Conservation (phyloP, 345 rosid species). For the Rhodamnia argentea region DNA sequence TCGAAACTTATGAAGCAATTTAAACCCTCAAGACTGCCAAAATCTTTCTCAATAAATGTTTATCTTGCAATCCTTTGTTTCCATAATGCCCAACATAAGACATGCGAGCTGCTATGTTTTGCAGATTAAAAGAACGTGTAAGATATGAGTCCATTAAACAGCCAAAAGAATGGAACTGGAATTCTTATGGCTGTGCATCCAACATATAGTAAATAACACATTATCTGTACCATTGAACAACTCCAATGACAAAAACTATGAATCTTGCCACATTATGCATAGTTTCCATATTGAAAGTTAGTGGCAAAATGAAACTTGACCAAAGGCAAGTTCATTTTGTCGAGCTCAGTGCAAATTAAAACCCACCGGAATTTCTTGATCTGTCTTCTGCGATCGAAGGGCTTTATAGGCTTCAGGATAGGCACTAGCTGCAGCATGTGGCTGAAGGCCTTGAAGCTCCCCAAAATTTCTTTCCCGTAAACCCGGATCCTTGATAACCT, state of each 20-base stretch:
- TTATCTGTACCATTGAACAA: neutral
- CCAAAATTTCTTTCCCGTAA: constrained; percentile 75
- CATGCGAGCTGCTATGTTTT: neutral
- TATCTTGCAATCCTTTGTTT: neutral
- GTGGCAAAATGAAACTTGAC: neutral
- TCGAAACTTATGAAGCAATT: neutral
- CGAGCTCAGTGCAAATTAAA: too few species aligned
- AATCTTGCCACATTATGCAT: neutral
- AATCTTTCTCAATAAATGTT: neutral
- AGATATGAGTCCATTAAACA: neutral
- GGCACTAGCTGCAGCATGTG: constrained; percentile 37
- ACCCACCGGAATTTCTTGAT: constrained; percentile 71
- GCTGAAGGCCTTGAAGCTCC: constrained; percentile 62
- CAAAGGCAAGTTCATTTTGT: neutral
- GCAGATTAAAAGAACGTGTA: neutral
- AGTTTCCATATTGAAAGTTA: neutral
- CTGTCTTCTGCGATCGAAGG: constrained; percentile 35
- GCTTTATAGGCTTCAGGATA: constrained; percentile 52
- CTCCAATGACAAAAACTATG: neutral
- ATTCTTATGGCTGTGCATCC: neutral
- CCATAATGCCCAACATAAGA: neutral
- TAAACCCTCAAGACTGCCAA: neutral
- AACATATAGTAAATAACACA: neutral
- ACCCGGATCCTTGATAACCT: constrained; percentile 61
- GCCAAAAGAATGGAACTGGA: neutral